A percentile compares a stretch with the other conserved stretches of the same genome.
phyloP scores from a whole-genome alignment of 2,329 filamentous ascomycete genomes.

The Albophoma yamanashiensis region DNA sequence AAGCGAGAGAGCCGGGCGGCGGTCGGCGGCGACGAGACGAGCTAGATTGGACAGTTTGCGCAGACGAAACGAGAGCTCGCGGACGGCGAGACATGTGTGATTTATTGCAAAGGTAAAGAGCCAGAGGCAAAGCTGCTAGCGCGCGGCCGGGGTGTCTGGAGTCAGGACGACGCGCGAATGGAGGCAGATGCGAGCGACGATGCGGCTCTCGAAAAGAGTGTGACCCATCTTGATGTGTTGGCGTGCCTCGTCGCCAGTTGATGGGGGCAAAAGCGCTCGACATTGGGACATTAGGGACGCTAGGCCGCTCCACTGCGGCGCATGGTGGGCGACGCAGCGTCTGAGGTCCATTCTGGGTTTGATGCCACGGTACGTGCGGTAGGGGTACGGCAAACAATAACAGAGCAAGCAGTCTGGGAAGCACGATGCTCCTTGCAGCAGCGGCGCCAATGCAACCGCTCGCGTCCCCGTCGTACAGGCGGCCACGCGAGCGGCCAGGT shows the following conservation, averaged over 20 bases:
- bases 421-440: not conserved
- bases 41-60: slow-evolving; percentile 18
- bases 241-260: slow-evolving; percentile 77
- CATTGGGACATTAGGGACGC: slow-evolving; percentile 36
- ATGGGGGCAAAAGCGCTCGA: slow-evolving; percentile 46
- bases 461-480: not conserved
- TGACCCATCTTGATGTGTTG: slow-evolving; percentile 81
- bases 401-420: not conserved
- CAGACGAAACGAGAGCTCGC: slow-evolving; percentile 38
- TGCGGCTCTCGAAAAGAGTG: slow-evolving; percentile 54
- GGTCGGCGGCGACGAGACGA: not conserved
- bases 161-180: slow-evolving; percentile 22
- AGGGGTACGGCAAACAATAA: not conserved
- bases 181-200: slow-evolving; percentile 47
- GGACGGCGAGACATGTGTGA: slow-evolving; percentile 49
- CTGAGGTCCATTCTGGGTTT: slow-evolving; percentile 2
- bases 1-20: not conserved
- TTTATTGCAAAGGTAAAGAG: slow-evolving; percentile 46
- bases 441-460: not conserved
- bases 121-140: slow-evolving; percentile 25
- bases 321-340: slow-evolving; percentile 16
- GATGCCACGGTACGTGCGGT: not conserved
- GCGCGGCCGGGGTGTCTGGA: slow-evolving; percentile 39
- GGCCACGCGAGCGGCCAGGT: not conserved
- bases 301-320: slow-evolving; percentile 52